Conservation (phyloP, 139 green algal species). For the Chlamydomonas schloesseri region DNA sequence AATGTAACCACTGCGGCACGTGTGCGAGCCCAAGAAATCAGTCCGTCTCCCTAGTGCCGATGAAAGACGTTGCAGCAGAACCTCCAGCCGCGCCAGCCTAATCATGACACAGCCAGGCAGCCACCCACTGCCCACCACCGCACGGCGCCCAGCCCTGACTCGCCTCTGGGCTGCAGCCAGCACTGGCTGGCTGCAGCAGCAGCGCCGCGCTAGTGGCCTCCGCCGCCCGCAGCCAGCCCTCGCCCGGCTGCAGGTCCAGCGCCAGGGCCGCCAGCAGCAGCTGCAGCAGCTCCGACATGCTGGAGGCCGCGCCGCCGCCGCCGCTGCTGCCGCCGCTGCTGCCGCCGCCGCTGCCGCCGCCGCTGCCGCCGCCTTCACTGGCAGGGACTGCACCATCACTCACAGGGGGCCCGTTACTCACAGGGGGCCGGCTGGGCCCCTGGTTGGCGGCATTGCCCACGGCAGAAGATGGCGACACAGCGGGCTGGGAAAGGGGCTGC, state of each 20-base stretch:
- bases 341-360: neutral
- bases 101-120: too few species aligned
- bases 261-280: neutral
- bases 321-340: too few species aligned
- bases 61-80: too few species aligned
- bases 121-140: too few species aligned
- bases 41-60: too few species aligned
- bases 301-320: neutral
- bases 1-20: too few species aligned
- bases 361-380: neutral
- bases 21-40: too few species aligned
- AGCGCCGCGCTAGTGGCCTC: constrained; percentile 26
- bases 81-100: too few species aligned
- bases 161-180: constrained; percentile 5
- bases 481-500: neutral
- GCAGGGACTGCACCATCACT: neutral
- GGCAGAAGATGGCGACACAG: too few species aligned
- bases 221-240: constrained; percentile 5
- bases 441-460: neutral
- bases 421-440: too few species aligned
- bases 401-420: too few species aligned
- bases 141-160: neutral
- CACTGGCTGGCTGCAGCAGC: too few species aligned
- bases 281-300: neutral
- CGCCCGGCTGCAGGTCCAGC: constrained; percentile 8